Conservation (phyloP, 768 basidiomycete species). For the Saitozyma podzolica region DNA sequence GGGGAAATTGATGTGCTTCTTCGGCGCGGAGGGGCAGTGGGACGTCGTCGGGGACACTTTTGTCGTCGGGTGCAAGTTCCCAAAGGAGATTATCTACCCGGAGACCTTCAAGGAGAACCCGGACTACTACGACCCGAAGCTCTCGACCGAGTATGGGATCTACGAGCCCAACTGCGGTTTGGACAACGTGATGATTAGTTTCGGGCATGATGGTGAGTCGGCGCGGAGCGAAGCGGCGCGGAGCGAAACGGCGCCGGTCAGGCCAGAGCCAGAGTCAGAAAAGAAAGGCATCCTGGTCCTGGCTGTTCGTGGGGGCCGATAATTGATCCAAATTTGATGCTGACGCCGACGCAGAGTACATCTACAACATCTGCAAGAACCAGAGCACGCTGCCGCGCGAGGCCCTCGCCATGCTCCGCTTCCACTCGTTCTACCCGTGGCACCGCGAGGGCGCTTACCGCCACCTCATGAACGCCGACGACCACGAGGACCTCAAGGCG, state of each 20-base stretch:
- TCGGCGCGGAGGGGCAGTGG: conserved; percentile 73
- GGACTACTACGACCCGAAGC: conserved; percentile 43
- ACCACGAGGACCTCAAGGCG: conserved; percentile 55
- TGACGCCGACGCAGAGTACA: conserved; percentile 62
- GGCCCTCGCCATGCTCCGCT: conserved; percentile 86
- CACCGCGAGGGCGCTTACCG: conserved; percentile 83
- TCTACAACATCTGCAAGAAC: conserved; percentile 78
- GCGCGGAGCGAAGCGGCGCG: neutral
- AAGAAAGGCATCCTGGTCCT: too few relatives aligned
- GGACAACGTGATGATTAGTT: conserved; percentile 60
- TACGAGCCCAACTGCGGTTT: conserved; percentile 50
- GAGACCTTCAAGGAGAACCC: conserved; percentile 51
- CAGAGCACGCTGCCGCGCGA: conserved; percentile 78
- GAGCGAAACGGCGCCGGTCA: neutral
- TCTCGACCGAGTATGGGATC: conserved; percentile 47
- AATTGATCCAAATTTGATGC: too few relatives aligned
- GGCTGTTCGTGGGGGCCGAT: too few relatives aligned
- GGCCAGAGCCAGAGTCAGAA: too few relatives aligned
- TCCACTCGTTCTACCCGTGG: conserved; percentile 96
- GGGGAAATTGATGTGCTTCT: conserved; percentile 80
- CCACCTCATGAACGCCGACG: conserved; percentile 73
- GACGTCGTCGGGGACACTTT: conserved; percentile 87
- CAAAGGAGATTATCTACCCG: conserved; percentile 58
- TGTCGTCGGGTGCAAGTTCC: conserved; percentile 82
- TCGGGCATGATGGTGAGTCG: conserved; percentile 69